Conservation (phyloP, 2,329 filamentous ascomycete genomes). For the Thielaviopsis populi region DNA sequence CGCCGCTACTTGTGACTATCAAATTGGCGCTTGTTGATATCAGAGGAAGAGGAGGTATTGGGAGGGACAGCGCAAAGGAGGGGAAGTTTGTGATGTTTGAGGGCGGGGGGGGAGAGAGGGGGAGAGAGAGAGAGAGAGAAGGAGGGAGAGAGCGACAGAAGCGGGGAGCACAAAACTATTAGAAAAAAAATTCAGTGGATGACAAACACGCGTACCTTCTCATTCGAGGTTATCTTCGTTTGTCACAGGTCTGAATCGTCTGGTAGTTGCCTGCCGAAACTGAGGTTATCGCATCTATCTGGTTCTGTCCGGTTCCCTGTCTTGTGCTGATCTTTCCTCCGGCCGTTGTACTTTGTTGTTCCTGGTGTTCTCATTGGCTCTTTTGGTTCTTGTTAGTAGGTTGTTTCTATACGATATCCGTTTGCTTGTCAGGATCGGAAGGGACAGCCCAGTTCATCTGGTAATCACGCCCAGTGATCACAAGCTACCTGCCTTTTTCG, state of each 20-base stretch:
- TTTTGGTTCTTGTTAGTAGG: neutral
- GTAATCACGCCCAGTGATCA: neutral
- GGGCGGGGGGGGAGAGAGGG: too few relatives aligned
- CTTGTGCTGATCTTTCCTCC: neutral
- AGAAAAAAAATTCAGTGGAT: neutral
- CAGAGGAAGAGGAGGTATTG: neutral
- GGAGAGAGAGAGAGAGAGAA: neutral
- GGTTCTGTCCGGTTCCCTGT: neutral
- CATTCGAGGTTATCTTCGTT: neutral
- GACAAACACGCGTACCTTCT: neutral
- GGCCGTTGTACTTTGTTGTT: neutral
- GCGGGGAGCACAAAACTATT: neutral
- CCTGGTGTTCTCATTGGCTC: neutral
- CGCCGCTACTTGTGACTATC: neutral
- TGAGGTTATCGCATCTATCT: neutral
- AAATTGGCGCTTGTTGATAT: neutral
- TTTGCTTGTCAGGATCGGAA: neutral
- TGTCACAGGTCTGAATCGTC: neutral
- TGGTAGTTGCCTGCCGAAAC: neutral
- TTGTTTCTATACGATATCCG: neutral
- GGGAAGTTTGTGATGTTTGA: neutral
- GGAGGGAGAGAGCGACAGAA: neutral
- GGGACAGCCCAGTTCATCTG: neutral
- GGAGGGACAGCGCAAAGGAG: neutral
- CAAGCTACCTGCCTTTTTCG: neutral